A percentile compares a stretch with the other conserved stretches of the same genome.
Conservation (phyloP, 1,139 yeast species). For the Taphrina sp. region DNA sequence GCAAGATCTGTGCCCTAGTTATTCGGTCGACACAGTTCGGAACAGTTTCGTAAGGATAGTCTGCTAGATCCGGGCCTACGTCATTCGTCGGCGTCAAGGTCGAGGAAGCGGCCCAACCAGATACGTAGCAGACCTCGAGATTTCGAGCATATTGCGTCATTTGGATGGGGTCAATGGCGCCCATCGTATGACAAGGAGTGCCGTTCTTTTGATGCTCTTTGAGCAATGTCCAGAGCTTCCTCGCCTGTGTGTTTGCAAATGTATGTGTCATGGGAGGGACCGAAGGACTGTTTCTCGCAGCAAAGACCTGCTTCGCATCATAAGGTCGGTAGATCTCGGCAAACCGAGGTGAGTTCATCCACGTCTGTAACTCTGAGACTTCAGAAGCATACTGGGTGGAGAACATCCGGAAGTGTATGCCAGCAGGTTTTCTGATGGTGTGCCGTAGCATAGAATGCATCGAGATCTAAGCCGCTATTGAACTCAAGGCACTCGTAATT, state of each 20-base stretch:
- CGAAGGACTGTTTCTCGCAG: conserved; percentile 52
- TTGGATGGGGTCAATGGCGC: conserved; percentile 63
- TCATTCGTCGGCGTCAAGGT: conserved; percentile 59
- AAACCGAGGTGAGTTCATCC: conserved; percentile 58
- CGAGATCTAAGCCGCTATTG: no score
- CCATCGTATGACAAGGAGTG: conserved; percentile 57
- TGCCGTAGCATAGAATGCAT: no score
- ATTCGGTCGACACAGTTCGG: conserved; percentile 63
- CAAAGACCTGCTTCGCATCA: conserved; percentile 55
- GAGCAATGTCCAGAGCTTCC: conserved; percentile 52
- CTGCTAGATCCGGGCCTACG: conserved; percentile 62
- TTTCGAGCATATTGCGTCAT: conserved; percentile 56
- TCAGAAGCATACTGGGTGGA: conserved; percentile 37
- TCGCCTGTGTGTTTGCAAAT: conserved; percentile 51
- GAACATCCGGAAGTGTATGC: no score
- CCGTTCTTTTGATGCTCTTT: conserved; percentile 48
- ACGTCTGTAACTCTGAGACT: conserved; percentile 47
- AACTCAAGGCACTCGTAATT: no score
- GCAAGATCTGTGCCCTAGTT: conserved; percentile 59
- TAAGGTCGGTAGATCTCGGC: conserved; percentile 55
- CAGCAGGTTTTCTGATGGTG: no score
- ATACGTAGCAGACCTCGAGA: conserved; percentile 57
- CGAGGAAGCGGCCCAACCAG: conserved; percentile 63
- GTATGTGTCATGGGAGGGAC: conserved; percentile 51
- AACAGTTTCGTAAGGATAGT: conserved; percentile 64